These are phyloP conservation scores for Macrolepiota fuliginosa DNA, from an alignment of 768 basidiomycete genomes.

Conservation along the genomic window DNA sequence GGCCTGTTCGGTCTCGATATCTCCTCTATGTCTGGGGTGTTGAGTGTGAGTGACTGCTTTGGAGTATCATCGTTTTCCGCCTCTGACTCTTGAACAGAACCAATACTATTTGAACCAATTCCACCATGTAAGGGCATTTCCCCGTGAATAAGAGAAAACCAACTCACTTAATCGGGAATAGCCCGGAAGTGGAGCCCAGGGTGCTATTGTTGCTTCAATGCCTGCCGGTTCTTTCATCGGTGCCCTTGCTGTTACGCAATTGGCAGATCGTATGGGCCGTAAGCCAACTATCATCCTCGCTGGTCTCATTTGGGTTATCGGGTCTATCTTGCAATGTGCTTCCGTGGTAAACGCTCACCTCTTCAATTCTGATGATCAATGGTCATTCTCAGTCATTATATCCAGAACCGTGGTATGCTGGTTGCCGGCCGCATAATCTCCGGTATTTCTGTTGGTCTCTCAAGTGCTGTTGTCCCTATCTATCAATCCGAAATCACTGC, in stretches of 20 bases:
- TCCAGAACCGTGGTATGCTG: constrained; percentile 70
- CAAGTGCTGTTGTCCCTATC: constrained; percentile 67
- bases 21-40: constrained; percentile 78
- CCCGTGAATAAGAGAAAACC: neutral
- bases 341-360: constrained; percentile 30
- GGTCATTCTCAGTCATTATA: neutral
- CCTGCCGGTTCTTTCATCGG: constrained; percentile 72
- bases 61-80: neutral
- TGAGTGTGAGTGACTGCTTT: constrained; percentile 34
- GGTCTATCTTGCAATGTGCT: constrained; percentile 70
- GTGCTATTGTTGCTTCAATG: constrained; percentile 78
- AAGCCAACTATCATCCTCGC: constrained; percentile 65
- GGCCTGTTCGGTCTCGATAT: constrained; percentile 81
- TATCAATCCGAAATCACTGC: constrained; percentile 77
- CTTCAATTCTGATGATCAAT: neutral
- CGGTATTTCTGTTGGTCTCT: constrained; percentile 65
- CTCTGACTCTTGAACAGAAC: constrained; percentile 26
- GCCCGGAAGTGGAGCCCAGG: constrained; percentile 58
- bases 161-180: constrained; percentile 14
- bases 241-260: constrained; percentile 56
- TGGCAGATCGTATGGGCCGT: constrained; percentile 66
- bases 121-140: constrained; percentile 26
- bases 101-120: constrained; percentile 35
- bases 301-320: constrained; percentile 71
- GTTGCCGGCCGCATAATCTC: constrained; percentile 68